These are phyloP conservation scores for Fraxinus sp. DNA, from an alignment of 305 asterid genomes.

Conservation along the genomic window DNA sequence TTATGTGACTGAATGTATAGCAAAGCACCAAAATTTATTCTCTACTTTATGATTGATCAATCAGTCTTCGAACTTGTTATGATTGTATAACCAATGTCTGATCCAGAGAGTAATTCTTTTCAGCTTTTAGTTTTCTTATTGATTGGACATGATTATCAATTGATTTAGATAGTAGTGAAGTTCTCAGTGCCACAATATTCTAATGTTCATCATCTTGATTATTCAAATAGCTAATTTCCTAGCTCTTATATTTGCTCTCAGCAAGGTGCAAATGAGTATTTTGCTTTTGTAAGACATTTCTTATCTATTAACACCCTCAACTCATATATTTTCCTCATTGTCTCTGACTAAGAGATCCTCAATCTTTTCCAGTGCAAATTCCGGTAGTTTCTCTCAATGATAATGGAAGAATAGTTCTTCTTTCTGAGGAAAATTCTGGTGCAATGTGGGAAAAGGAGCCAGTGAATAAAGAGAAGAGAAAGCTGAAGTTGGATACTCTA, in stretches of 20 bases:
- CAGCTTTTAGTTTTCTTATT: too few relatives aligned
- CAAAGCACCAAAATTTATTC: not conserved
- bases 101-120: too few relatives aligned
- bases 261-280: not conserved
- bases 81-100: too few relatives aligned
- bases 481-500: conserved; percentile 48
- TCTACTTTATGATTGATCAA: not conserved
- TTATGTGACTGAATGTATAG: conserved; percentile 1
- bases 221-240: not conserved
- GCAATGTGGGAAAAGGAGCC: conserved; percentile 57
- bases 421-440: conserved; percentile 49
- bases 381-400: conserved; percentile 74
- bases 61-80: not conserved
- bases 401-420: conserved; percentile 71
- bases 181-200: not conserved
- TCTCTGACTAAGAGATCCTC: conserved; percentile 2
- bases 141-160: not conserved
- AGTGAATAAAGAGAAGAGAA: conserved; percentile 70
- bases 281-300: not conserved
- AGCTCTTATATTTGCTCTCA: not conserved
- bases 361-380: conserved; percentile 63
- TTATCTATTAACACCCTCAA: not conserved
- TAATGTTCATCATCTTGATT: not conserved
- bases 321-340: not conserved
- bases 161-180: not conserved